Evolutionary conservation across 2,329 filamentous ascomycete genomes (phyloP), one percentile per base, ranked within the genome.

Genomic region (Mariannaea elegans): DNA sequence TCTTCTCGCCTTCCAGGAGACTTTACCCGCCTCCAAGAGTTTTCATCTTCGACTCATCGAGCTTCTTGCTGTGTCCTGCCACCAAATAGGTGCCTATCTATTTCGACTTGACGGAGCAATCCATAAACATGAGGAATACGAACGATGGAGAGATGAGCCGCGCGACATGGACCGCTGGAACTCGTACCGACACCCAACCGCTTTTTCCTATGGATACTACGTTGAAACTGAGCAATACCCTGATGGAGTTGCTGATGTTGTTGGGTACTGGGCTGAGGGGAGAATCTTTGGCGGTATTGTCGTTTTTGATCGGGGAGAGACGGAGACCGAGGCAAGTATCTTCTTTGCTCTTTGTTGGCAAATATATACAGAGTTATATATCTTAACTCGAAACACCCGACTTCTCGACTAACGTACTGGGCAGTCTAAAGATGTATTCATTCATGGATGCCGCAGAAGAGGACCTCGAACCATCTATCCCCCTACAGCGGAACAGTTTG

Each of bases 251-350:
- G 62, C 63, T 16, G 63, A 68, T 51, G 34, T 65, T 32, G 67
- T 62, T 10, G 72, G 66, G 13, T 74, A 72, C 52, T 73, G 68
- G 72, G 71, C 70, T 12, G 71, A 74, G 46, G 57, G 57, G 10
- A 61, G 67, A 16, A 69, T 73, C 47, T 60, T 73, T 29, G 71
- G 70, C 9, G 72, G 72, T 9, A 71, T 74, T 5, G 55, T 70
- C 3, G 31, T 73, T 2, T 75, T 75, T 52, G 69, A 74, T 45
- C 56, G 73, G 14, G 65, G 66, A 12, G 50, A 65, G 16, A 60
- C 49, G n/a, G 66, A 62, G 4, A 34, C 32, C 8, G 65, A 65
- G 41, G 61, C 57, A 51, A 44, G 53, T 42, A 14, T 16, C 14
- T 4, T 24, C 12, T 3, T 24, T 29, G 1, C 10, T 46, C 4